Evolutionary conservation across 352 stramenopile genomes (phyloP).

Genomic region (Pythium plurisporium): DNA sequence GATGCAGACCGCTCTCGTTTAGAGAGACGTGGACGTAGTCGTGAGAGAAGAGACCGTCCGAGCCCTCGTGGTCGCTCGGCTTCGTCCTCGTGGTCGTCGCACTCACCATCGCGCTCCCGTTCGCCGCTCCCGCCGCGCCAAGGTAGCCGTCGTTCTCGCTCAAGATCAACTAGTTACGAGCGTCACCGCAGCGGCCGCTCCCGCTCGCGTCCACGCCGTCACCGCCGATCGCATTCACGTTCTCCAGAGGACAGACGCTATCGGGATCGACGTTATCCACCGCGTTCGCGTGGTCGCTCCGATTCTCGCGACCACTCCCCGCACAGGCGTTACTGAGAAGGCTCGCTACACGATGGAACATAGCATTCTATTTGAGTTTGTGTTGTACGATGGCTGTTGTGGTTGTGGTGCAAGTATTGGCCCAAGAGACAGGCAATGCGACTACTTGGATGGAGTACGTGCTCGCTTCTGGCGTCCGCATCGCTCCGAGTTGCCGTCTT

Average conservation of each 20-base stretch:
- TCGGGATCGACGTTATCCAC: neutral
- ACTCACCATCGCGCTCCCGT: conserved; percentile 1
- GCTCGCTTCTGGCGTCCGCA: conserved; percentile 76
- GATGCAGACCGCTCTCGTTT: neutral
- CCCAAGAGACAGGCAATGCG: neutral
- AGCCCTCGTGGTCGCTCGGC: neutral
- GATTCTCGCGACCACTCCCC: conserved; percentile 1
- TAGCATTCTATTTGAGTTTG: neutral
- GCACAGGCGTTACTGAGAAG: conserved; percentile 1
- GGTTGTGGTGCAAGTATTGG: too few species aligned
- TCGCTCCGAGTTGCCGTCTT: conserved; percentile 65
- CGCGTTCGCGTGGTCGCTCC: neutral
- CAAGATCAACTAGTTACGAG: neutral
- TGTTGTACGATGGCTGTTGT: too few species aligned
- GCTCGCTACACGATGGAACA: neutral
- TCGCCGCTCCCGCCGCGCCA: neutral
- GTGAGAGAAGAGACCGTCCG: neutral
- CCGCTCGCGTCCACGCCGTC: neutral
- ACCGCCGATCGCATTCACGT: neutral
- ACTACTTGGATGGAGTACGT: conserved; percentile 59
- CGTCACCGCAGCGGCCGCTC: neutral
- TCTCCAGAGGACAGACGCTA: neutral
- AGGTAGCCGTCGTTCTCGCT: conserved; percentile 3
- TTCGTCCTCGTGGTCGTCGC: conserved; percentile 2
- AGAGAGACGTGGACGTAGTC: conserved; percentile 1